Conservation (phyloP, 352 stramenopile species). For the Globisporangium nagaii region DNA sequence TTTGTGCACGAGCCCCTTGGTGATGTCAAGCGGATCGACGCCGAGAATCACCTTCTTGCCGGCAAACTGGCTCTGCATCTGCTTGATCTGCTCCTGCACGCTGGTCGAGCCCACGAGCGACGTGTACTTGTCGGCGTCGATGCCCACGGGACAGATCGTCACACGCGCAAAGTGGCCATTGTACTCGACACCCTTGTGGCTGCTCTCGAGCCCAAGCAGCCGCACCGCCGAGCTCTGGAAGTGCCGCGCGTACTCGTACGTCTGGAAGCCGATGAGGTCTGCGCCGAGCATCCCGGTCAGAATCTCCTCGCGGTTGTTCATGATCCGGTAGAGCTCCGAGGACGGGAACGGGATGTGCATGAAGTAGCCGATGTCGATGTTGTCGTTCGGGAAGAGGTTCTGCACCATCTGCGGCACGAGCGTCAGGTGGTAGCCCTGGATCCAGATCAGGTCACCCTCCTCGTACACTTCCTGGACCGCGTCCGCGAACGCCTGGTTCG, state of each 20-base stretch:
- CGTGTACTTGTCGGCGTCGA: slow-evolving; percentile 80
- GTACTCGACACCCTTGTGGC: slow-evolving; percentile 85
- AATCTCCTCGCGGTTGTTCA: slow-evolving; percentile 86
- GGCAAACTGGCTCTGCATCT: slow-evolving; percentile 63
- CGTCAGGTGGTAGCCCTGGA: slow-evolving; percentile 90
- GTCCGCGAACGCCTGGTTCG: slow-evolving; percentile 84
- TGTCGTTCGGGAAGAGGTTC: slow-evolving; percentile 88
- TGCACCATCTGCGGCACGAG: slow-evolving; percentile 87
- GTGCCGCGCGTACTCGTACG: slow-evolving; percentile 87
- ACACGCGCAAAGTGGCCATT: slow-evolving; percentile 86
- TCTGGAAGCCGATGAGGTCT: slow-evolving; percentile 89
- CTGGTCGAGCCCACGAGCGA: slow-evolving; percentile 49
- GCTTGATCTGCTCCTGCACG: slow-evolving; percentile 61
- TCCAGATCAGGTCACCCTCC: slow-evolving; percentile 87
- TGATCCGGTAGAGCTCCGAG: slow-evolving; percentile 85
- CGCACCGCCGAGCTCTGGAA: slow-evolving; percentile 85
- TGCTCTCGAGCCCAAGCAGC: slow-evolving; percentile 84
- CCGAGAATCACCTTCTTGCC: slow-evolving; percentile 82
- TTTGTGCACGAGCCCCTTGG: slow-evolving; percentile 89
- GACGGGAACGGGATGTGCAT: slow-evolving; percentile 90
- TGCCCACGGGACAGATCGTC: slow-evolving; percentile 84
- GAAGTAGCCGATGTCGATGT: slow-evolving; percentile 83
- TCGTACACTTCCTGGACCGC: slow-evolving; percentile 85
- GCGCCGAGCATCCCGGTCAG: slow-evolving; percentile 84
- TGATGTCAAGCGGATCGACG: slow-evolving; percentile 83